Evolutionary conservation across 1,284 basidiomycete species (phyloP), one percentile per base, ranked within the genome.

Genomic region (Cryptococcus maquisensis): DNA sequence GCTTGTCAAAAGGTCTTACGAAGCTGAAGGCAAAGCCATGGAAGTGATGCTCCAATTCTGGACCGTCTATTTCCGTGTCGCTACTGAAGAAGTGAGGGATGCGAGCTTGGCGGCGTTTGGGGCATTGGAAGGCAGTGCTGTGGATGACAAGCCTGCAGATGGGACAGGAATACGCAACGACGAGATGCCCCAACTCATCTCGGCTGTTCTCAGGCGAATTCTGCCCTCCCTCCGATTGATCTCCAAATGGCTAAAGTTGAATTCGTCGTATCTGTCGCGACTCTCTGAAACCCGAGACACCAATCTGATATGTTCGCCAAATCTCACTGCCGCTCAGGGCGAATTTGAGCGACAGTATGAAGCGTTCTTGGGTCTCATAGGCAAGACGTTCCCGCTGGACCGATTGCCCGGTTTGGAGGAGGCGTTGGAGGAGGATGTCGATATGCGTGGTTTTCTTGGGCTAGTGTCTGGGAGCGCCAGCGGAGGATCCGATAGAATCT

Each of bases 401-500:
- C 79, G 79, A 44, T 73, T 96, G 21, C 90, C 89, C 1, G 68
- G 76, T 18, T 78, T 88, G 18, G 79, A 78, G 3, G 79, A 81
- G 1, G 81, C 84, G n/a, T 77, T 98, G 53, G 91, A 96, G 59
- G 95, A 98, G 74, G 95, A 98, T 73, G 75, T 86, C 4, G 94
- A 98, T 56, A 83, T 96, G 80, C 81, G 82, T 40, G 95, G 93
- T 0, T 97, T 96, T 70, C 77, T 86, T 18, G 95, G 95, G 3
- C 79, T 97, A 47, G 83, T 83, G 51, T 81, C 83, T 53, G 78
- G 77, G 2, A 47, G 49, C 5, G 28, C 28, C 28, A 32, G 28
- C 28, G 28, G 28, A 32, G 28, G 5, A 32, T 53, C 50, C 3
- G 28, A 26, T 9, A 40, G 52, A 12, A 9, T 26, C 3, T n/a